These are phyloP conservation scores for Vanrija humicola DNA, from an alignment of 1,284 basidiomycete genomes.

Conservation along the genomic window DNA sequence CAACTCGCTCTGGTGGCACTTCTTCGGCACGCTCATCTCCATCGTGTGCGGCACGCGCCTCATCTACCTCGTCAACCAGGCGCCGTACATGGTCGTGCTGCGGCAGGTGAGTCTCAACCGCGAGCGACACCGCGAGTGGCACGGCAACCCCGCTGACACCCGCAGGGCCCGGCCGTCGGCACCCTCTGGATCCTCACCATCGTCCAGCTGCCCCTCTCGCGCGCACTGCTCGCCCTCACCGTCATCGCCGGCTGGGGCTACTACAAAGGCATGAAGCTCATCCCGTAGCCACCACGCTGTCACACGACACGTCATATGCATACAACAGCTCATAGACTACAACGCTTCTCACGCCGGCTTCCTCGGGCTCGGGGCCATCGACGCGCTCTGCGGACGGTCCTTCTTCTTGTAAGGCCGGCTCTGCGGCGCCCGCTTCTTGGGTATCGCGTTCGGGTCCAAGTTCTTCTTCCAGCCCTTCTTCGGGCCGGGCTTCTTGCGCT, in stretches of 20 bases:
- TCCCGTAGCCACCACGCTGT: background rate
- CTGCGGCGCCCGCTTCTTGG: conserved; percentile 9
- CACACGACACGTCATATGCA: background rate
- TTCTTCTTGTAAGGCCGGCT: conserved; percentile 10
- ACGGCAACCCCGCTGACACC: too few relatives aligned
- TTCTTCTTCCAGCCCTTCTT: conserved; percentile 43
- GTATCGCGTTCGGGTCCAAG: conserved; percentile 14
- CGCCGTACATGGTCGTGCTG: conserved; percentile 38
- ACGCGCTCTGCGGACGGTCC: background rate
- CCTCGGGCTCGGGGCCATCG: conserved; percentile 9
- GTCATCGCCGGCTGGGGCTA: conserved; percentile 1
- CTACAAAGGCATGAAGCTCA: background rate
- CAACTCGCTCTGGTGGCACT: conserved; percentile 22
- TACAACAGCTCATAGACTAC: conserved; percentile 4
- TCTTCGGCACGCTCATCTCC: conserved; percentile 29
- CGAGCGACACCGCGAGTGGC: background rate
- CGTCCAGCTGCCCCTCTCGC: conserved; percentile 42
- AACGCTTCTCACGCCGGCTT: conserved; percentile 3
- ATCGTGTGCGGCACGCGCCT: conserved; percentile 37
- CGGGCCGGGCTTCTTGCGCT: conserved; percentile 41
- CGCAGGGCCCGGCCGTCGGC: conserved; percentile 45
- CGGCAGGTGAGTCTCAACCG: conserved; percentile 28
- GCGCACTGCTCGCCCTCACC: conserved; percentile 33
- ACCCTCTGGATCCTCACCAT: conserved; percentile 49
- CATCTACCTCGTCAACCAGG: conserved; percentile 49